These are phyloP conservation scores for Smallanthus sonchifolius DNA, from an alignment of 129 eudicot genomes.

Conservation along the genomic window DNA sequence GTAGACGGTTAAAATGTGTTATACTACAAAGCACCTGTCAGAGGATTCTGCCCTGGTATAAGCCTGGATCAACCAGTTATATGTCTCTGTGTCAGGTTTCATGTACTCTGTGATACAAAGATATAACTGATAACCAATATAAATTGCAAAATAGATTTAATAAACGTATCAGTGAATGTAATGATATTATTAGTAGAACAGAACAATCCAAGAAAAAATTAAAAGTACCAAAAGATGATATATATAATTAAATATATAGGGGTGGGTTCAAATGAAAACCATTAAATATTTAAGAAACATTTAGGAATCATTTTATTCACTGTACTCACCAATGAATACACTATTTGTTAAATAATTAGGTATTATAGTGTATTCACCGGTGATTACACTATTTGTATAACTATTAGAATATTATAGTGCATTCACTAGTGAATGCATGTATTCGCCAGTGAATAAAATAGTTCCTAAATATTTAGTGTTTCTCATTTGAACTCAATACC, in stretches of 20 bases:
- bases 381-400: background rate
- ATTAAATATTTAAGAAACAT: background rate
- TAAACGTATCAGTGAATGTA: background rate
- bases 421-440: background rate
- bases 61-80: conserved; percentile 96
- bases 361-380: background rate
- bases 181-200: background rate
- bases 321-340: background rate
- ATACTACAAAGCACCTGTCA: conserved; percentile 57
- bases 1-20: background rate
- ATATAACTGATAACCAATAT: conserved; percentile 6
- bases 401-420: background rate
- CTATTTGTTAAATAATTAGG: background rate
- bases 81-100: conserved; percentile 99
- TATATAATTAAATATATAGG: background rate
- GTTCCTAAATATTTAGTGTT: background rate
- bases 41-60: conserved; percentile 93
- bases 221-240: background rate
- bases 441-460: background rate
- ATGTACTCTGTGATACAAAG: conserved; percentile 59
- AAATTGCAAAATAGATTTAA: background rate
- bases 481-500: background rate
- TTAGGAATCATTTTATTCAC: background rate
- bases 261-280: background rate
- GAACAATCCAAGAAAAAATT: background rate